Base-by-base conservation (phyloP, 1,284 basidiomycete species). In the Ustilago hordei region DNA sequence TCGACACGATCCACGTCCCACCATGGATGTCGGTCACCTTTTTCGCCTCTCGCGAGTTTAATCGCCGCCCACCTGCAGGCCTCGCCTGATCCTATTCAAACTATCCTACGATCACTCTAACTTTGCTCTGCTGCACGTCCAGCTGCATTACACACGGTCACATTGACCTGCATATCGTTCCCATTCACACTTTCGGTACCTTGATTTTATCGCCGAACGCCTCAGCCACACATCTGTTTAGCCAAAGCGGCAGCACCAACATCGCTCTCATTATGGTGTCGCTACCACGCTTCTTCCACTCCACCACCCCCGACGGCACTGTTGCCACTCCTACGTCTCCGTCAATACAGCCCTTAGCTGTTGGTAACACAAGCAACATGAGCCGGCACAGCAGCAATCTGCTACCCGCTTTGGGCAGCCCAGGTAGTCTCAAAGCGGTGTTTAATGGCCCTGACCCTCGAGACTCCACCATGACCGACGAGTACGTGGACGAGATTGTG, bases 1-100 rank as follows among this genome's bases (percentile, higher is more conserved):
- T 60, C 41, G 31, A 54, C 17, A 55, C 60, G 54, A 57, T 48
- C 65, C 61, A 61, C 70, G 60, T 68, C 65, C 62, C 64, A 73
- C 63, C 65, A 73, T 73, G 70, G 70, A 73, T 64, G 70, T 55
- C 70, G 70, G 70, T 64, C 65, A 67, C 55, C 50, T 58, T 47
- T 58, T 64, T 52, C 60, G 57, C 55, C 47, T 34, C 58, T 23
- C 48, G 61, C 60, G 58, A 68, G 70, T 58, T 38, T 73, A 73
- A 68, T 50, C 65, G 58, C 65, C 64, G 53, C 47, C 50, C 43
- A 55, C 53, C 57, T 62, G 52, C 54, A 39, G 48, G 48, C 48
- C 39, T 23, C 54, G 48, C 64, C 36, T 53, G 15, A n/a, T n/a
- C 15, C 7, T 15, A 50, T 17, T 38, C 45, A 41, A 58, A 28